These are phyloP conservation scores for Cyberlindnera xishuangbannaensis DNA, from an alignment of 805 yeast species.

Conservation along the genomic window DNA sequence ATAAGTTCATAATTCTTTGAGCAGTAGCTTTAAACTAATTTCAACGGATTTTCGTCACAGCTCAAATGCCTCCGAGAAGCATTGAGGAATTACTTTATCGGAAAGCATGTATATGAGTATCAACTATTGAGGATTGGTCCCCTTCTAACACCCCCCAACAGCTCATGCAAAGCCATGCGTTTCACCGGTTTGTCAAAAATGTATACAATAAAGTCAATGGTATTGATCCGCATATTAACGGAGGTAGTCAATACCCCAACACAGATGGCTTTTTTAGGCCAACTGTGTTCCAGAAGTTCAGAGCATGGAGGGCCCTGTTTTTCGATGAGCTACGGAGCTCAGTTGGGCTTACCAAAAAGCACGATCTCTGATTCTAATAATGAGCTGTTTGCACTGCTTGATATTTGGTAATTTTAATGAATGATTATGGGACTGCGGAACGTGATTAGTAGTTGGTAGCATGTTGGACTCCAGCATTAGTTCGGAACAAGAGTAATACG, in stretches of 20 bases:
- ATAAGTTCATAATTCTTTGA: no score
- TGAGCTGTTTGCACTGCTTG: no score
- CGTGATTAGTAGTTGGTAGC: no score
- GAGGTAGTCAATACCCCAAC: slow-evolving; percentile 27
- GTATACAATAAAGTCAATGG: slow-evolving; percentile 63
- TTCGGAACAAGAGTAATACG: no score
- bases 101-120: slow-evolving; percentile 10
- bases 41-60: no score
- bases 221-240: slow-evolving; percentile 30
- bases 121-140: not conserved
- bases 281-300: slow-evolving; percentile 46
- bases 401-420: no score
- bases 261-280: slow-evolving; percentile 33
- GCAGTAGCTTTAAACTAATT: no score
- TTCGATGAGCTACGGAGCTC: slow-evolving; percentile 53
- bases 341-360: slow-evolving; percentile 39
- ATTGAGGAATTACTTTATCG: slow-evolving; percentile 43
- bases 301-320: slow-evolving; percentile 56
- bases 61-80: slow-evolving; percentile 27
- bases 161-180: slow-evolving; percentile 52
- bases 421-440: no score
- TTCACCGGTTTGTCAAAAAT: slow-evolving; percentile 56
- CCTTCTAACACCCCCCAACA: slow-evolving; percentile 4
- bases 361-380: slow-evolving; percentile 9
- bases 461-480: no score